Evolutionary conservation across 2,329 filamentous ascomycete genomes (phyloP), one percentile per base, ranked within the genome.

Genomic region (Botryotinia narcissicola): DNA sequence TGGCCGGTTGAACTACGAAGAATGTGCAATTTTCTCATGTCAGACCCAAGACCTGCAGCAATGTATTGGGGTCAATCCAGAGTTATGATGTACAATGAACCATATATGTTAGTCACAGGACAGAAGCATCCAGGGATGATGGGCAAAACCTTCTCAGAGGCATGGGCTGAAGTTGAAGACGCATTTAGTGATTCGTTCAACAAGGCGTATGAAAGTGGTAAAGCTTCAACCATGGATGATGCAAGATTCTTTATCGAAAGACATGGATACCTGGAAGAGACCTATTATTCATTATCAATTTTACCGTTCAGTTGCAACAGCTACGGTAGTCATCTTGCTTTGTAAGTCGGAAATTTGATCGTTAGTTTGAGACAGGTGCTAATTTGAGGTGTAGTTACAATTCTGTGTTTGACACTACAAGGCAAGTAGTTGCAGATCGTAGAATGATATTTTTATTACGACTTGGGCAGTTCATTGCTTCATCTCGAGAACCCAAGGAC

Each of bases 11-110:
- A 94, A 77, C 83, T 96, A 66, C 87, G 93, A 70, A 88, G 89
- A 75, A 93, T 95, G 90, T 91, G 92, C 70, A 95, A 95, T 80
- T 82, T 95, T 61, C 89, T 97, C 77, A 94, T 96, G 92, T 91
- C 88, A n/a, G 92, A 89, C 74, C 92, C 92, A 16, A 89, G 93
- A 79, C 91, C 92, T 1, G 89, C 90, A 8, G 90, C 91, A 10
- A 89, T 94, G 86, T 95, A 94, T 81, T 95, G 93, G 93, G 93
- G 93, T 0, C 85, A 86, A 4, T 89, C 94, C 61, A 84, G 88
- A 54, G 87, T 90, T 25, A 87, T 88, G 12, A 90, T 93, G 54
- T 93, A 93, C 81, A 93, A 93, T 78, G 91, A 93, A 80, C 89
- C 90, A 0, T 92, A 92, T 79, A 86, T 91, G 57, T 83, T 89